These are phyloP conservation scores for Noccaea caerulescens DNA, from an alignment of 345 rosid genomes.

Conservation along the genomic window DNA sequence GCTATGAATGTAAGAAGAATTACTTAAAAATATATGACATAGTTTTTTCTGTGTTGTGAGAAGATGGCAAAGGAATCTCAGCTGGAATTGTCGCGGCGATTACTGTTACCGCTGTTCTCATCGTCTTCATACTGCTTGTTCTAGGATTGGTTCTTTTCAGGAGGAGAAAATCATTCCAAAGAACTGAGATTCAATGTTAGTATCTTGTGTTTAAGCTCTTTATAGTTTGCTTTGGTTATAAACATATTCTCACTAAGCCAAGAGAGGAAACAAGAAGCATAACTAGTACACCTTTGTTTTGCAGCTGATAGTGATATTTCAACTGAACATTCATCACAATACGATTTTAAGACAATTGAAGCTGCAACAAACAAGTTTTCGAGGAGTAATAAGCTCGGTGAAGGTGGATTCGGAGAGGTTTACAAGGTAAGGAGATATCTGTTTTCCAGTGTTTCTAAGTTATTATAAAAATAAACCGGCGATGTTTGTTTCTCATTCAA, in stretches of 20 bases:
- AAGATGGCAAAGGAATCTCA: slow-evolving; percentile 32
- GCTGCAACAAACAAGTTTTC: slow-evolving; percentile 58
- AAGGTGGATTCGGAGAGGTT: slow-evolving; percentile 74
- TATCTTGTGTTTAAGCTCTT: slow-evolving; percentile 8
- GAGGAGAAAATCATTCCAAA: slow-evolving; percentile 25
- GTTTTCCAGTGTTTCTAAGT: too few species aligned
- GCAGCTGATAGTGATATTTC: slow-evolving; percentile 42
- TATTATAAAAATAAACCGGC: too few species aligned
- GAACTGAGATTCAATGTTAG: slow-evolving; percentile 30
- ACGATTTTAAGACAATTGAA: slow-evolving; percentile 47
- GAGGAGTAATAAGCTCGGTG: slow-evolving; percentile 55
- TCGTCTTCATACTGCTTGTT: slow-evolving; percentile 14
- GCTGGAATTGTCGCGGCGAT: slow-evolving; percentile 23
- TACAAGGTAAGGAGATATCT: slow-evolving; percentile 49
- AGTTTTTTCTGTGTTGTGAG: neutral
- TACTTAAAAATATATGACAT: neutral
- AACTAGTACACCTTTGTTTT: slow-evolving; percentile 8
- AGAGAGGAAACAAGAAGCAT: neutral
- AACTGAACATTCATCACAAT: slow-evolving; percentile 51
- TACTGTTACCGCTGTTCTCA: neutral
- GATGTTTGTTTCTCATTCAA: too few species aligned
- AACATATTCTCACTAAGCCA: neutral
- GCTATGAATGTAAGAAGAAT: neutral
- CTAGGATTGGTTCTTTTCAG: slow-evolving; percentile 10
- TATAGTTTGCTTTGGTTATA: neutral